Evolutionary conservation across 495 filamentous ascomycete species (phyloP).

Genomic region (Aspergillus olivimuriae): DNA sequence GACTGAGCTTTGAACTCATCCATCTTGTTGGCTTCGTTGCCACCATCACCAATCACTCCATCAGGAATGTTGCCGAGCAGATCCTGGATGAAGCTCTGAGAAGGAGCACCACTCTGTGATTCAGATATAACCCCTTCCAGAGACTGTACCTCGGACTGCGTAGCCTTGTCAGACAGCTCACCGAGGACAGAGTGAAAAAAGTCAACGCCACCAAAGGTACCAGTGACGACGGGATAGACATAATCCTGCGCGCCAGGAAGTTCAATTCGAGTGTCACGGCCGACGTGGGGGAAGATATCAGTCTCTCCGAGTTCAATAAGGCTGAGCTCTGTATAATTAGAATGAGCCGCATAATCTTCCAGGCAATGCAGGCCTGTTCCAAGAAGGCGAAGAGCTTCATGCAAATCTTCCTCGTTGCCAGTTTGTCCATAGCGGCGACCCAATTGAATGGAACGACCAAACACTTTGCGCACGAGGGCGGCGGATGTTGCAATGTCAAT

Average conservation of each 20-base stretch:
- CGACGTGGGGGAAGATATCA: constrained; percentile 79
- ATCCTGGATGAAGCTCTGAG: constrained; percentile 63
- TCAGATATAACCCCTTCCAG: constrained; percentile 69
- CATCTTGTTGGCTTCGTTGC: constrained; percentile 56
- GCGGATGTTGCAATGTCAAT: constrained; percentile 70
- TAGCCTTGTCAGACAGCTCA: constrained; percentile 81
- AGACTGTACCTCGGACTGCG: constrained; percentile 76
- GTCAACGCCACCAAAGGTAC: constrained; percentile 88
- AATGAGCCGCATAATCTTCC: constrained; percentile 91
- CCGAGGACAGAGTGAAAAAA: constrained; percentile 83
- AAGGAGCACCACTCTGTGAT: constrained; percentile 39
- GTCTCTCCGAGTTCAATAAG: constrained; percentile 77
- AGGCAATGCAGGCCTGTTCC: constrained; percentile 85
- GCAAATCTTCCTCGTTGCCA: constrained; percentile 62
- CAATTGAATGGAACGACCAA: constrained; percentile 64
- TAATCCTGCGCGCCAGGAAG: constrained; percentile 55
- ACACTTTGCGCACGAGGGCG: constrained; percentile 62
- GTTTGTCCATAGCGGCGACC: constrained; percentile 61
- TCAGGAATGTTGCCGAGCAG: constrained; percentile 72
- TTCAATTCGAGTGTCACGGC: constrained; percentile 56
- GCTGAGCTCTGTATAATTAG: constrained; percentile 82
- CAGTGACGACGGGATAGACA: constrained; percentile 77
- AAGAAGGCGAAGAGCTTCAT: constrained; percentile 77
- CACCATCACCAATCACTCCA: constrained; percentile 63
- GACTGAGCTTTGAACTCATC: constrained; percentile 64